A percentile compares a stretch with the other conserved stretches of the same genome.
Conservation (phyloP, 805 yeast species). For the Tetrapisispora nanseiensis region DNA sequence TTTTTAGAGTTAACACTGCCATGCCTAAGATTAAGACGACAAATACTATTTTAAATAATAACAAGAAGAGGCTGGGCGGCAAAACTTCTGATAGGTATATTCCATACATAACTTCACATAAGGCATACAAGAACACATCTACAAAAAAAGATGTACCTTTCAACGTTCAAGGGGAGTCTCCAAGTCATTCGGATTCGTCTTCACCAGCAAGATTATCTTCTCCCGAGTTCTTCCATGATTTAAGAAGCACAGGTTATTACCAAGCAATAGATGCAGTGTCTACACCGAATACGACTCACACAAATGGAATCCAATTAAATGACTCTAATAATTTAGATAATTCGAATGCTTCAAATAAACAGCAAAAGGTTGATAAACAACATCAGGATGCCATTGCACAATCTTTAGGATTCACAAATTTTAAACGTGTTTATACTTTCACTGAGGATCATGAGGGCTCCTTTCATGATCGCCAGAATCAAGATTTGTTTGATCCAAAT, state of each 20-base stretch:
- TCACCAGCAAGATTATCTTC: conserved; percentile 24
- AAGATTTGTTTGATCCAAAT: conserved; percentile 9
- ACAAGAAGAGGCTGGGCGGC: conserved; percentile 7
- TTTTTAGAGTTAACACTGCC: background rate
- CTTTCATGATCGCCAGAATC: background rate
- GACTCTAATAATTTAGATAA: background rate
- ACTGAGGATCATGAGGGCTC: background rate
- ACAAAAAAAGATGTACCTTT: conserved; percentile 3
- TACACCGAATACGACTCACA: conserved; percentile 1
- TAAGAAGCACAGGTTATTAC: conserved; percentile 18
- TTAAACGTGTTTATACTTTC: conserved; percentile 35
- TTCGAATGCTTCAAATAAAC: background rate
- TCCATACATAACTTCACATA: conserved; percentile 28
- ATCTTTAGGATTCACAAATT: conserved; percentile 39
- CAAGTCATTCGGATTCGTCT: conserved; percentile 10
- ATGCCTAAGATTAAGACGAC: background rate
- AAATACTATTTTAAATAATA: background rate
- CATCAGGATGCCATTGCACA: conserved; percentile 38
- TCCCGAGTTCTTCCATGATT: conserved; percentile 25
- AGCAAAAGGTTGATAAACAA: conserved; percentile 6
- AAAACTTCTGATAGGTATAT: conserved; percentile 31
- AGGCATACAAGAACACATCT: conserved; percentile 19
- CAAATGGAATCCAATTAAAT: background rate
- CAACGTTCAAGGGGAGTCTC: background rate
- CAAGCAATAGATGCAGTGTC: conserved; percentile 9